These are phyloP conservation scores for Vaccinium macrocarpon DNA, from an alignment of 148 eudicot genomes.

Conservation along the genomic window DNA sequence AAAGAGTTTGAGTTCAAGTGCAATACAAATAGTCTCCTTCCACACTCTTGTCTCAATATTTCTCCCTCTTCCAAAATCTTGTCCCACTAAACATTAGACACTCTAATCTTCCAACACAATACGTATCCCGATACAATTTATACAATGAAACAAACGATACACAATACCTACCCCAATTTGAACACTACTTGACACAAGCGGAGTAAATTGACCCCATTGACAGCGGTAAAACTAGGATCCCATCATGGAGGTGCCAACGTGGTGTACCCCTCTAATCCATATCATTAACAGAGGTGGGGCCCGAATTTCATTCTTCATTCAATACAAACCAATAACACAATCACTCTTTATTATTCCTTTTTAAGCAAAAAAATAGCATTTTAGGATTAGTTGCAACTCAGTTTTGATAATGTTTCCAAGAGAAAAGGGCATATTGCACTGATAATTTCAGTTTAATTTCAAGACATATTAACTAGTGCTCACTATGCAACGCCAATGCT, in stretches of 20 bases:
- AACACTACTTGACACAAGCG: background rate
- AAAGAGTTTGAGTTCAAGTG: too few species aligned
- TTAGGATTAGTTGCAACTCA: background rate
- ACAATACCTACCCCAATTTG: too few species aligned
- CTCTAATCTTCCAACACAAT: too few species aligned
- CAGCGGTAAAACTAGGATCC: background rate
- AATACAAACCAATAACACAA: background rate
- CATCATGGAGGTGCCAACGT: background rate
- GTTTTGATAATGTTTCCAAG: background rate
- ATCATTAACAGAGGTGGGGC: background rate
- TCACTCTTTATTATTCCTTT: background rate
- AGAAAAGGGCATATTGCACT: background rate
- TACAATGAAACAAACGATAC: too few species aligned
- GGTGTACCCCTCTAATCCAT: background rate
- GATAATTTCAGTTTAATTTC: background rate
- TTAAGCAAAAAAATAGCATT: background rate
- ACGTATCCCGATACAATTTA: too few species aligned
- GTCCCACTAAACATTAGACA: too few species aligned
- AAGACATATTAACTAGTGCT: background rate
- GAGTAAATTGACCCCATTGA: background rate
- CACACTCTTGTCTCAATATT: too few species aligned
- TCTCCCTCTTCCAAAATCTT: too few species aligned
- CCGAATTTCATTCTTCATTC: background rate
- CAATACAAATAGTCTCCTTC: too few species aligned
- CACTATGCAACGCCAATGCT: too few species aligned